These are phyloP conservation scores for Arthrocladium fulminans DNA, from an alignment of 2,329 filamentous ascomycete genomes.

Conservation along the genomic window DNA sequence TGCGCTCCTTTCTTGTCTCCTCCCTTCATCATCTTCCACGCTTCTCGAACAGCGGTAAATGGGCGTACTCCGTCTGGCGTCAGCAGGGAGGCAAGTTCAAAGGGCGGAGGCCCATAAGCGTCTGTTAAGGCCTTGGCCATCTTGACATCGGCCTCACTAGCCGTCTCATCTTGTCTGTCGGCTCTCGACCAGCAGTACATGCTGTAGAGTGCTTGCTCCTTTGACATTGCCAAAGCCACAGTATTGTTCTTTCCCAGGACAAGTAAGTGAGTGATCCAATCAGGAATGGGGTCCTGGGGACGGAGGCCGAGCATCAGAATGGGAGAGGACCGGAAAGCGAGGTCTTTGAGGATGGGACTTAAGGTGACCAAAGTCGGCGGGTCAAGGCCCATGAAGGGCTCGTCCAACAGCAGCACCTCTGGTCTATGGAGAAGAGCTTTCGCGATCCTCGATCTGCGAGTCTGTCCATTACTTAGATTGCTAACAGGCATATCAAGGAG, in stretches of 20 bases:
- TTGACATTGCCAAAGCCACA: constrained; percentile 57
- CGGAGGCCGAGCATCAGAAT: constrained; percentile 68
- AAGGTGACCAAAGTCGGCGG: constrained; percentile 67
- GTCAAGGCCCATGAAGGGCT: constrained; percentile 86
- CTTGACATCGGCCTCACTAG: not conserved
- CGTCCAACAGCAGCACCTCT: constrained; percentile 76
- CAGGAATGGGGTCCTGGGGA: constrained; percentile 77
- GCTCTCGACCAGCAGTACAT: constrained; percentile 16
- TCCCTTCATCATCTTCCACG: not conserved
- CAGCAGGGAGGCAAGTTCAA: constrained; percentile 16
- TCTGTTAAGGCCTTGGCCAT: constrained; percentile 8
- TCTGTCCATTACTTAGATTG: constrained; percentile 91
- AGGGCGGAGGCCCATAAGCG: constrained; percentile 15
- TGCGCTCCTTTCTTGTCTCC: not conserved
- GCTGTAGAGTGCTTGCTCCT: constrained; percentile 48
- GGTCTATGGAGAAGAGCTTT: constrained; percentile 71
- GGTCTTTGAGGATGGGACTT: constrained; percentile 58
- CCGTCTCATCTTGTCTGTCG: not conserved
- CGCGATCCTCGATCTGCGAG: constrained; percentile 75
- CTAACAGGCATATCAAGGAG: constrained; percentile 74
- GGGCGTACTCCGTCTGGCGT: constrained; percentile 14
- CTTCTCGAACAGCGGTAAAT: not conserved
- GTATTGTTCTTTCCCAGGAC: constrained; percentile 61
- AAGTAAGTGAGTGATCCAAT: constrained; percentile 81
- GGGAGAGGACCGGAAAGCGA: constrained; percentile 60